Conservation (phyloP, 768 basidiomycete genomes). For the Boletus vermiculosoides region DNA sequence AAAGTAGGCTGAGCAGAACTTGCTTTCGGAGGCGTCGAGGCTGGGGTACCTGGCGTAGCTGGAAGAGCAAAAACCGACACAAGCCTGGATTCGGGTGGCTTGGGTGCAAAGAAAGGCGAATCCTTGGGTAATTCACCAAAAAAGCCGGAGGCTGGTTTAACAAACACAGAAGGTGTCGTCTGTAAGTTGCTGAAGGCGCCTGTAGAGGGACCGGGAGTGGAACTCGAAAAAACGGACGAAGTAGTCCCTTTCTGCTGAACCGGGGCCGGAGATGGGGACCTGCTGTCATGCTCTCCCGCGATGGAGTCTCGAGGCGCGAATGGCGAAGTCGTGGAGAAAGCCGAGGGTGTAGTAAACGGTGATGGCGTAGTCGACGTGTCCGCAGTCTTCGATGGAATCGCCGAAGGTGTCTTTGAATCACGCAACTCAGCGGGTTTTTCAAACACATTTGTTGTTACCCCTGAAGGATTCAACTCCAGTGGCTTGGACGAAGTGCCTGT, state of each 20-base stretch:
- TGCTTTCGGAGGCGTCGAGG: conserved; percentile 25
- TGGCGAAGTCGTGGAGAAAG: conserved; percentile 3
- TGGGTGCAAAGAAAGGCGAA: conserved; percentile 56
- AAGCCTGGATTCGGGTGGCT: conserved; percentile 30
- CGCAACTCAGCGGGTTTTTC: conserved; percentile 9
- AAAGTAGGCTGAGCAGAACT: conserved; percentile 33
- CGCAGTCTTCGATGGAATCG: conserved; percentile 3
- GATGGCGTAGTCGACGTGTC: conserved; percentile 6
- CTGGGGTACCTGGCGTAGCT: conserved; percentile 13
- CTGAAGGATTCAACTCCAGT: conserved; percentile 6
- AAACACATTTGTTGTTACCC: conserved; percentile 5
- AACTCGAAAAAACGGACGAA: conserved; percentile 17
- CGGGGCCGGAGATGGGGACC: conserved; percentile 28
- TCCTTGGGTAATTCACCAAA: conserved; percentile 37
- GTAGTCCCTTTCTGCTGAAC: conserved; percentile 2
- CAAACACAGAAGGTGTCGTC: conserved; percentile 34
- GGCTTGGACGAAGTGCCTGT: conserved; percentile 8
- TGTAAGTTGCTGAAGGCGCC: conserved; percentile 44
- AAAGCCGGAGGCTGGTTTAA: conserved; percentile 37
- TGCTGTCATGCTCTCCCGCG: conserved; percentile 21
- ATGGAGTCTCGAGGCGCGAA: conserved; percentile 13
- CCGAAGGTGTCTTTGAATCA: conserved; percentile 13
- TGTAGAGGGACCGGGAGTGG: conserved; percentile 24
- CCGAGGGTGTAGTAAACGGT: background rate
- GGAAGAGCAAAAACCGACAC: conserved; percentile 40